Evolutionary conservation across 139 green algal genomes (phyloP).

Genomic region (Chlamydomonas asymmetrica): DNA sequence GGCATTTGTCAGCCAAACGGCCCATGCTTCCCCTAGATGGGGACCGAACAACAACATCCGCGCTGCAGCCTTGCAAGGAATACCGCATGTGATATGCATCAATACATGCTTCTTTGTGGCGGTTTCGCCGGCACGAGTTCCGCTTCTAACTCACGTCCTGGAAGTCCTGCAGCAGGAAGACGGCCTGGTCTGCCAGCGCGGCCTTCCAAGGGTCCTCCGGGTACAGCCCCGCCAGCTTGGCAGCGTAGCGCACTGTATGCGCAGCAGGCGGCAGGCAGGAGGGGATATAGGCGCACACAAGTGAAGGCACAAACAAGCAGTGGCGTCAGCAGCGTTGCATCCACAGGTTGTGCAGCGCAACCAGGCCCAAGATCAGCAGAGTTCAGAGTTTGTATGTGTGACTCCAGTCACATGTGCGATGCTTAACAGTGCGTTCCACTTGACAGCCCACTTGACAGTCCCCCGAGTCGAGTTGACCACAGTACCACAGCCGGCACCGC

Average conservation of each 20-base stretch:
- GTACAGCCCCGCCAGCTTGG: constrained; percentile 40
- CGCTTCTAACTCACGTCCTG: constrained; percentile 1
- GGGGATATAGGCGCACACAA: too few relatives aligned
- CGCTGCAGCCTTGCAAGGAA: background rate
- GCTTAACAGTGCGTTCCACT: too few relatives aligned
- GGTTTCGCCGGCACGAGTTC: background rate
- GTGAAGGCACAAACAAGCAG: background rate
- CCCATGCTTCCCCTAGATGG: background rate
- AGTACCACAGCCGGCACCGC: too few relatives aligned
- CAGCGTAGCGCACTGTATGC: constrained; percentile 40
- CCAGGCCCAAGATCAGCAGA: background rate
- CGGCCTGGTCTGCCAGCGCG: constrained; percentile 13
- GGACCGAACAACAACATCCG: too few relatives aligned
- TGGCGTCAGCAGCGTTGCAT: too few relatives aligned
- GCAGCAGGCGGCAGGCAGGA: background rate
- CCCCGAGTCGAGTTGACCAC: too few relatives aligned
- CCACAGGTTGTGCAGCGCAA: background rate
- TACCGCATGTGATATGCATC: background rate
- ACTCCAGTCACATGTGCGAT: background rate
- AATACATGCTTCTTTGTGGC: background rate
- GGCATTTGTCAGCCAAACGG: too few relatives aligned
- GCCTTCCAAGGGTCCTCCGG: constrained; percentile 33
- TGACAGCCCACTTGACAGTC: too few relatives aligned
- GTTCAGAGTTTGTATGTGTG: background rate
- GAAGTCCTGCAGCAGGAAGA: background rate